Evolutionary conservation across 495 filamentous ascomycete genomes (phyloP).

Genomic region (Daldinia bambusicola): DNA sequence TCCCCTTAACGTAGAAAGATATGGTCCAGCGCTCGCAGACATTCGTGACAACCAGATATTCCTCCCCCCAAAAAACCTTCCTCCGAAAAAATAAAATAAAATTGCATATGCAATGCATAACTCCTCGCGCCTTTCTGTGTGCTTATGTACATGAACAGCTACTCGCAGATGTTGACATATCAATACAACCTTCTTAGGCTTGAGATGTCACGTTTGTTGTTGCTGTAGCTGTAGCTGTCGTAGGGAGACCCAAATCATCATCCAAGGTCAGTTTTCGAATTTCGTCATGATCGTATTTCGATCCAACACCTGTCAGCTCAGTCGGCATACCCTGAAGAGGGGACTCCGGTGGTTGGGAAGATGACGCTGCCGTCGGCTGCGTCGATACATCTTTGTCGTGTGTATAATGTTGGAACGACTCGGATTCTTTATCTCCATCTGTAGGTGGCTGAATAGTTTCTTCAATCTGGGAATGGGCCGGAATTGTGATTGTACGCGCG

Average conservation of each 20-base stretch:
- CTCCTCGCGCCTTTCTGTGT: conserved; percentile 33
- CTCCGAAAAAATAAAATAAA: conserved; percentile 10
- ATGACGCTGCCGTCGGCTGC: conserved; percentile 41
- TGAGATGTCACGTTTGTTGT: conserved; percentile 29
- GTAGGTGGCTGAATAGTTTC: conserved; percentile 8
- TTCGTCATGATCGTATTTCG: conserved; percentile 29
- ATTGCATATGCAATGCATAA: conserved; percentile 31
- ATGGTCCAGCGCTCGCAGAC: background rate
- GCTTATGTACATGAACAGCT: conserved; percentile 27
- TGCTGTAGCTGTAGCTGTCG: conserved; percentile 18
- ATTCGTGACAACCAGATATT: conserved; percentile 14
- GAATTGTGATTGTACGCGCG: background rate
- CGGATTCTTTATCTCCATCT: conserved; percentile 18
- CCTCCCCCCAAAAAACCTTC: background rate
- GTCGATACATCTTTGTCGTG: conserved; percentile 38
- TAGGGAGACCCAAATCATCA: conserved; percentile 30
- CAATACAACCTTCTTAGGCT: conserved; percentile 29
- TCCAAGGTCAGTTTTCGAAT: conserved; percentile 25
- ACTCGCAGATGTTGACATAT: conserved; percentile 9
- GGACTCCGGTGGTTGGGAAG: conserved; percentile 18
- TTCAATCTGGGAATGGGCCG: conserved; percentile 5
- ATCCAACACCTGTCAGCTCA: conserved; percentile 37
- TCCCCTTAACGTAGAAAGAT: background rate
- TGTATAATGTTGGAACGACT: conserved; percentile 25
- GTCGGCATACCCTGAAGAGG: conserved; percentile 21